Evolutionary conservation across 768 basidiomycete genomes (phyloP).

Genomic region (Russula virescens): DNA sequence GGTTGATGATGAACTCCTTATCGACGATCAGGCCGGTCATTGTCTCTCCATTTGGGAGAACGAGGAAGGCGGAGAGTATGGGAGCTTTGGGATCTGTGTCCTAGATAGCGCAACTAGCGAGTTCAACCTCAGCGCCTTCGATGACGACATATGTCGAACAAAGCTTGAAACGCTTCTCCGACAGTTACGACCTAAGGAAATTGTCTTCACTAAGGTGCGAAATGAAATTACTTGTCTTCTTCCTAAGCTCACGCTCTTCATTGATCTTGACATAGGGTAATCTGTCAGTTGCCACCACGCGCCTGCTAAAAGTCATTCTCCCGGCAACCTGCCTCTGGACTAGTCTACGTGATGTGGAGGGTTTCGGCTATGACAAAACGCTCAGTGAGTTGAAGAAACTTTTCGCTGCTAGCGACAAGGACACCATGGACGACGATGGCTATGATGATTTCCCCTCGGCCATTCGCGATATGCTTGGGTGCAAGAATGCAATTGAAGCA

Average conservation of each 20-base stretch:
- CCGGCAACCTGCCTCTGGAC: constrained; percentile 87
- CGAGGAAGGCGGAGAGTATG: constrained; percentile 35
- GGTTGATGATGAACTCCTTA: constrained; percentile 82
- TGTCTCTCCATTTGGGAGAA: constrained; percentile 83
- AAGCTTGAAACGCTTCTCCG: constrained; percentile 90
- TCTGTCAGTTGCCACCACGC: constrained; percentile 73
- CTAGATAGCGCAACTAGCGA: constrained; percentile 94
- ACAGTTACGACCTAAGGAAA: constrained; percentile 85
- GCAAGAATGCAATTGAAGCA: constrained; percentile 68
- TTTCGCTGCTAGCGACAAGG: constrained; percentile 45
- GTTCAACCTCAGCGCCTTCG: constrained; percentile 84
- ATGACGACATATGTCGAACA: constrained; percentile 90
- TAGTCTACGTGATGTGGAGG: constrained; percentile 75
- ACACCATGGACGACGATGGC: constrained; percentile 43
- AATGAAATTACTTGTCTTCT: background rate
- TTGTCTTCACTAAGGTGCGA: constrained; percentile 82
- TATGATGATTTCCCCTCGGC: constrained; percentile 53
- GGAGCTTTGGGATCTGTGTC: constrained; percentile 80
- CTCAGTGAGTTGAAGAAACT: constrained; percentile 60
- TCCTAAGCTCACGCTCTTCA: background rate
- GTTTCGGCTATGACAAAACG: constrained; percentile 68
- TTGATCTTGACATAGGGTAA: constrained; percentile 55
- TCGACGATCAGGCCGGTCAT: constrained; percentile 91
- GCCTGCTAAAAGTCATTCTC: constrained; percentile 74
- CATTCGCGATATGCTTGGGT: constrained; percentile 67